Conservation (phyloP, 1,139 yeast species). For the Maudiozyma humilis region DNA sequence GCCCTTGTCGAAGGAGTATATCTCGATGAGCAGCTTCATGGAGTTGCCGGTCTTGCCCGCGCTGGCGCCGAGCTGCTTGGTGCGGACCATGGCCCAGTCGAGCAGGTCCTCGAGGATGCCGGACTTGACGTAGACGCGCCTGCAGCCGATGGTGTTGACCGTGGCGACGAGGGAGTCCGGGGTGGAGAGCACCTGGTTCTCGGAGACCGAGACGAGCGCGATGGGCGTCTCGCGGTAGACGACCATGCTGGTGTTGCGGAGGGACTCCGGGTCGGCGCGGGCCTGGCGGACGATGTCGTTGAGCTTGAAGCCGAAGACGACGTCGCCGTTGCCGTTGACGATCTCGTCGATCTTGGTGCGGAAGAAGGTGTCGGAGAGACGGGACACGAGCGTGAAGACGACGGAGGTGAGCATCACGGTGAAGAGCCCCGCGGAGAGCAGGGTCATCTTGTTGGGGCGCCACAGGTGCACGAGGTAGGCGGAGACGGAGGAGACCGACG, state of each 20-base stretch:
- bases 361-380: constrained; percentile 32
- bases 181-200: constrained; percentile 26
- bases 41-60: constrained; percentile 23
- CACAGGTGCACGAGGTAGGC: constrained; percentile 20
- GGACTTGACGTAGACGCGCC: constrained; percentile 55
- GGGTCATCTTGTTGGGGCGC: constrained; percentile 22
- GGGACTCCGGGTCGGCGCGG: constrained; percentile 23
- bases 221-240: constrained; percentile 61
- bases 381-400: constrained; percentile 30
- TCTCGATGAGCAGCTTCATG: constrained; percentile 37
- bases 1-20: constrained; percentile 45
- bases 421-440: constrained; percentile 20
- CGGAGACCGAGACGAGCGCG: constrained; percentile 44
- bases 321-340: constrained; percentile 40
- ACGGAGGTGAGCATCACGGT: constrained; percentile 19
- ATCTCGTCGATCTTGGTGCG: constrained; percentile 41
- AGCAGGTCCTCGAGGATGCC: constrained; percentile 56
- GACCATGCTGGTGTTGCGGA: constrained; percentile 44
- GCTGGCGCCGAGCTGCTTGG: constrained; percentile 35
- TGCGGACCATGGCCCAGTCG: constrained; percentile 49
- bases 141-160: constrained; percentile 51
- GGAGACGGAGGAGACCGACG: constrained; percentile 15
- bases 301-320: constrained; percentile 49
- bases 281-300: constrained; percentile 28
- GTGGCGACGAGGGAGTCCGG: constrained; percentile 39